These are phyloP conservation scores for Trichoderma arundinaceum DNA, from an alignment of 2,329 filamentous ascomycete species.

Conservation along the genomic window DNA sequence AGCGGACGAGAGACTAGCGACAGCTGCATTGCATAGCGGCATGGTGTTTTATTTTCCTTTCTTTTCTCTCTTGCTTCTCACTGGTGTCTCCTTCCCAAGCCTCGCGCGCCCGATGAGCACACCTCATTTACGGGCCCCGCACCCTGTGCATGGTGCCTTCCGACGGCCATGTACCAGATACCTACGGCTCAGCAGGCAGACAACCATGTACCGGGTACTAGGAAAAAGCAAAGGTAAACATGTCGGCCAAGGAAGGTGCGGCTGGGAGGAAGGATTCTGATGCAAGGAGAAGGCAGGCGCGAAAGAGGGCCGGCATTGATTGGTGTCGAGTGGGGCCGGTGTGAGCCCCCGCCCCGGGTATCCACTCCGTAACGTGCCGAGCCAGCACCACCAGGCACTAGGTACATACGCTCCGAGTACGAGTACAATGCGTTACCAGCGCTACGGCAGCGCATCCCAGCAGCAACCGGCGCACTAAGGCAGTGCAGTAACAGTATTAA, in stretches of 20 bases:
- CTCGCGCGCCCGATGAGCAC: neutral
- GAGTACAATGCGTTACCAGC: too few species aligned
- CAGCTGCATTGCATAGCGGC: too few species aligned
- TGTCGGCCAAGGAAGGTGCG: neutral
- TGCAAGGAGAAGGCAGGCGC: conserved; percentile 3
- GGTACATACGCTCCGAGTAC: too few species aligned
- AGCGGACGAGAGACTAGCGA: too few species aligned
- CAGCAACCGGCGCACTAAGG: too few species aligned
- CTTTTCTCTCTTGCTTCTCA: neutral
- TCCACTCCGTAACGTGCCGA: conserved; percentile 11
- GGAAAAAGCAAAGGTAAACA: neutral
- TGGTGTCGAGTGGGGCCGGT: conserved; percentile 8
- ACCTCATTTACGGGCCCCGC: neutral
- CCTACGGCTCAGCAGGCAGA: neutral
- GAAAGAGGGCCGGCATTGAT: neutral
- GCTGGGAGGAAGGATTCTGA: neutral
- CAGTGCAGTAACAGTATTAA: too few species aligned
- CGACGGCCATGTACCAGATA: neutral
- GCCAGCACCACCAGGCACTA: too few species aligned
- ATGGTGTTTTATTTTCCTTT: neutral
- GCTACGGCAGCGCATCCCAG: too few species aligned
- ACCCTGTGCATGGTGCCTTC: neutral
- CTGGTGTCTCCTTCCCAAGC: conserved; percentile 4
- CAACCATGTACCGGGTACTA: conserved; percentile 15
- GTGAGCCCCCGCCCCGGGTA: neutral